Evolutionary conservation across 2,329 filamentous ascomycete species (phyloP).

Genomic region (Fusarium verticillioides): DNA sequence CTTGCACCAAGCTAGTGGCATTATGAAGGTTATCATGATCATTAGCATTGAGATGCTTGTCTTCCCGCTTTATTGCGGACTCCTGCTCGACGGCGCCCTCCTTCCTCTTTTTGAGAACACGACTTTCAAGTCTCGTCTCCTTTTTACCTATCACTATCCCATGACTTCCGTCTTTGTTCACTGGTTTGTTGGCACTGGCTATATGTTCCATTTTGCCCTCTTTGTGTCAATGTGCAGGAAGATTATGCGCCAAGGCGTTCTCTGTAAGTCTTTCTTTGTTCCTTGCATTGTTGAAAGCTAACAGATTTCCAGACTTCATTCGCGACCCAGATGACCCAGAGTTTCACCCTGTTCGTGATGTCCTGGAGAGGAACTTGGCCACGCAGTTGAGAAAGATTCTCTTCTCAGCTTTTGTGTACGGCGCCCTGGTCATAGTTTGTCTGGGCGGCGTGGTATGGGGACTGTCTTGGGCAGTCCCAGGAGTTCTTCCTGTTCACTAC

Average conservation of each 20-base stretch:
- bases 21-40: conserved; percentile 97
- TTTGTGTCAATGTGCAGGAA: conserved; percentile 99
- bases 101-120: conserved; percentile 88
- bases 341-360: conserved; percentile 96
- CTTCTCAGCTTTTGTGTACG: conserved; percentile 96
- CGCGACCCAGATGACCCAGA: conserved; percentile 97
- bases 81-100: conserved; percentile 88
- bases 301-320: conserved; percentile 78
- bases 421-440: conserved; percentile 90
- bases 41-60: conserved; percentile 99
- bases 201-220: conserved; percentile 99
- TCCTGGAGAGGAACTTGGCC: conserved; percentile 89
- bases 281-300: background rate
- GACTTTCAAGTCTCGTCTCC: conserved; percentile 78
- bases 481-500: conserved; percentile 90
- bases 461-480: conserved; percentile 73
- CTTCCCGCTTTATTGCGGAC: conserved; percentile 94
- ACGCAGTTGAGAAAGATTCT: conserved; percentile 96
- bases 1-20: conserved; percentile 92
- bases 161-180: conserved; percentile 95
- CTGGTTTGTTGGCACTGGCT: conserved; percentile 98
- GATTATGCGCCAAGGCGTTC: conserved; percentile 92
- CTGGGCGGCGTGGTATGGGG: conserved; percentile 96
- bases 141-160: conserved; percentile 82
- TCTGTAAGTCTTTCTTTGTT: conserved; percentile 72